These are phyloP conservation scores for Penicillium fimorum DNA, from an alignment of 495 filamentous ascomycete genomes.

Conservation along the genomic window DNA sequence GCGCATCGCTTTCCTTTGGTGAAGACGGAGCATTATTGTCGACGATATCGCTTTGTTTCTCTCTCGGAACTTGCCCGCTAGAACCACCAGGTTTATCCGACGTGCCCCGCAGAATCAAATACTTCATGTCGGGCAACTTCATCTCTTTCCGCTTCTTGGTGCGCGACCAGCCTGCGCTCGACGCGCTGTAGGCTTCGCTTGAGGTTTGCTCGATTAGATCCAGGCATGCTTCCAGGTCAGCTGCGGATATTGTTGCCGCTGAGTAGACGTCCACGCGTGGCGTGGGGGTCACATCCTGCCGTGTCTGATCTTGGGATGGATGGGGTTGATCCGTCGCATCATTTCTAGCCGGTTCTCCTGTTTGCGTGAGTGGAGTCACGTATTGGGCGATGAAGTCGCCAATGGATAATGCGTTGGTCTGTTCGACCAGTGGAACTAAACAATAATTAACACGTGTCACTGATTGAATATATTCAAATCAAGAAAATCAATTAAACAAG, in stretches of 20 bases:
- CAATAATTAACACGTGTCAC: slow-evolving; percentile 3
- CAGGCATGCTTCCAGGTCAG: slow-evolving; percentile 67
- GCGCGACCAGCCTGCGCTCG: slow-evolving; percentile 67
- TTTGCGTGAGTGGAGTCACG: slow-evolving; percentile 18
- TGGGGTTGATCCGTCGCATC: neutral
- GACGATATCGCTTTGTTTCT: neutral
- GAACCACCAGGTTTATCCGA: neutral
- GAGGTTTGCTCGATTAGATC: slow-evolving; percentile 70
- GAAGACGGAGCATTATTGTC: neutral
- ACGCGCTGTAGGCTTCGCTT: slow-evolving; percentile 60
- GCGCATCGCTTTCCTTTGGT: neutral
- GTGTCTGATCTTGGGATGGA: neutral
- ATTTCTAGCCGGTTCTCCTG: neutral
- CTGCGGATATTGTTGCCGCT: slow-evolving; percentile 42
- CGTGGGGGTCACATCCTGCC: neutral
- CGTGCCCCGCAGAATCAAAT: slow-evolving; percentile 53
- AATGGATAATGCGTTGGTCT: slow-evolving; percentile 39
- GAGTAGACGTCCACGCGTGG: slow-evolving; percentile 40
- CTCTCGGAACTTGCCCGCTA: neutral
- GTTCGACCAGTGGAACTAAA: slow-evolving; percentile 41
- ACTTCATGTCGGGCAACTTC: slow-evolving; percentile 66
- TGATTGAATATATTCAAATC: neutral
- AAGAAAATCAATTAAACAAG: neutral
- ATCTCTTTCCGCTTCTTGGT: slow-evolving; percentile 71
- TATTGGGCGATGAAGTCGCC: slow-evolving; percentile 35